Evolutionary conservation across 768 basidiomycete genomes (phyloP), one percentile per base, ranked within the genome.

Genomic region (Mycena alexandri): DNA sequence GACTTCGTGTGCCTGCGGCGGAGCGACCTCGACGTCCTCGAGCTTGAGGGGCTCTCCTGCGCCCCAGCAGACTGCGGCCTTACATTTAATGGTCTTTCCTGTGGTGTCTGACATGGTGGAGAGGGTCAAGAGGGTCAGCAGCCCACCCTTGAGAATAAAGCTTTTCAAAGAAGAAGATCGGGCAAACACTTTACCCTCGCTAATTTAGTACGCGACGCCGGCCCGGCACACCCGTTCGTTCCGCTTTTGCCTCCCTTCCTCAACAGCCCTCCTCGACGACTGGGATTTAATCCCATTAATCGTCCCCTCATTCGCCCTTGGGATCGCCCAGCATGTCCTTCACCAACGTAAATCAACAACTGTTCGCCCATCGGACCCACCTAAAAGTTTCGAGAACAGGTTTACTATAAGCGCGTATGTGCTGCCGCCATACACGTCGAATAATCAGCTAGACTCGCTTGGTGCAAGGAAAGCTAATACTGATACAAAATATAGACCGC

Each of bases 61-160:
- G 61, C 86, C 94, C 98, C 97, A 99, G 79, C 95, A 97, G 65
- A 99, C 90, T 43, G 94, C 94, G 38, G 95, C 96, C 79, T 95
- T 97, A 84, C 86, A 97, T 87, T 76, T 88, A 87, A 89, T 97
- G 83, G 78, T 79, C 78, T 93, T 90, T 69, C 95, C 95, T 72
- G 79, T 83, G 53, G 93, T 95, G 68, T 82, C 82, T 43, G 91
- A 88, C 93, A 95, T 96, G 76, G 72, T 69, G 67, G 67, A 61
- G 67, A 61, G 52, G 52, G 72, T 72, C 68, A 67, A 69, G 55
- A 67, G 70, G 71, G 70, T 72, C 56, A 68, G 74, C 71, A 75
- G 61, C 5, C 11, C 22, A 56, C 42, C n/a, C 50, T 59, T 54
- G 62, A 21, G 61, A 68, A 62, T 14, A 13, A 11, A 16, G n/a